These are phyloP conservation scores for Tricholoma sp. DNA, from an alignment of 768 basidiomycete species.

Conservation along the genomic window DNA sequence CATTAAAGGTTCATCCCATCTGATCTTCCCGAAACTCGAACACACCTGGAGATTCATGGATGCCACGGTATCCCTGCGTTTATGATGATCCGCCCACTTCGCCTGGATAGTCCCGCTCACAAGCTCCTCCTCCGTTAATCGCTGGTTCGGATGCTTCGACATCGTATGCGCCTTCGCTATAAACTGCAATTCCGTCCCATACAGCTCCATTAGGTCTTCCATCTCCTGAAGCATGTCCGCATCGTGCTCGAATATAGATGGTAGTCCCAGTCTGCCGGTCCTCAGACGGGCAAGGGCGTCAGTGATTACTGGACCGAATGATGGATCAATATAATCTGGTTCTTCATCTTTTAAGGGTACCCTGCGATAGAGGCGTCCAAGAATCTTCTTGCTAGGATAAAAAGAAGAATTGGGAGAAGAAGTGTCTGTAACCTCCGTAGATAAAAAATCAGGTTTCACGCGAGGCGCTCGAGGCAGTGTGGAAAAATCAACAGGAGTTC, in stretches of 20 bases:
- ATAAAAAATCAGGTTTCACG: conserved; percentile 38
- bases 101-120: conserved; percentile 42
- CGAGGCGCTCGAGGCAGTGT: conserved; percentile 26
- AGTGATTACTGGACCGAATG: conserved; percentile 16
- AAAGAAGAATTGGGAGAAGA: conserved; percentile 11
- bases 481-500: conserved; percentile 31
- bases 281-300: conserved; percentile 18
- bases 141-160: conserved; percentile 28
- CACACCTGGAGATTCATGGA: conserved; percentile 42
- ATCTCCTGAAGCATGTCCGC: conserved; percentile 31
- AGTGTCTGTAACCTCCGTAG: conserved; percentile 31
- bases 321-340: conserved; percentile 4
- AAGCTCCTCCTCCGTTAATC: conserved; percentile 36
- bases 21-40: not conserved
- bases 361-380: conserved; percentile 41
- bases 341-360: conserved; percentile 27
- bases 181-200: conserved; percentile 24
- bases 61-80: conserved; percentile 30
- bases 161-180: conserved; percentile 33
- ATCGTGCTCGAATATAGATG: conserved; percentile 15
- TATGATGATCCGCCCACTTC: conserved; percentile 37
- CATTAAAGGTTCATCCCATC: conserved; percentile 3
- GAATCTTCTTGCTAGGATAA: conserved; percentile 37
- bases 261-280: conserved; percentile 28
- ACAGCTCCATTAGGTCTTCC: conserved; percentile 29